Conservation (phyloP, 306 rosid species). For the Crotalaria pallida region DNA sequence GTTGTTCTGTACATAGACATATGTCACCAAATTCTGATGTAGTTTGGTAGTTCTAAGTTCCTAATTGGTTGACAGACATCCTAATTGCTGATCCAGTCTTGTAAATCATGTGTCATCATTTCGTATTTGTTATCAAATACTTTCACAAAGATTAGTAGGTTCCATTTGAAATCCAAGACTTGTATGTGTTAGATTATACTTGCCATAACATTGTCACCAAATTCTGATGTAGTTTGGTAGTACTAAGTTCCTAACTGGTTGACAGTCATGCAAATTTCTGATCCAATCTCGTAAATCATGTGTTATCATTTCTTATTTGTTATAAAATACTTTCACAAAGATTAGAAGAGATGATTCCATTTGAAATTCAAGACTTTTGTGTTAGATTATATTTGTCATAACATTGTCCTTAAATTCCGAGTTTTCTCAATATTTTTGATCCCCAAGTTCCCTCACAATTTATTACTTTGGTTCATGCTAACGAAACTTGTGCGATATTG, state of each 20-base stretch:
- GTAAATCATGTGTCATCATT: neutral
- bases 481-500: neutral
- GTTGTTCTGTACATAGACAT: neutral
- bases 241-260: neutral
- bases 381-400: neutral
- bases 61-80: neutral
- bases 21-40: neutral
- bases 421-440: neutral
- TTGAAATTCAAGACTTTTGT: neutral
- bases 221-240: neutral
- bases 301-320: neutral
- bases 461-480: neutral
- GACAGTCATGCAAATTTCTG: conserved; percentile 4
- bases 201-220: neutral
- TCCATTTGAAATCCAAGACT: neutral
- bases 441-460: neutral
- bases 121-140: neutral
- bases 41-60: neutral
- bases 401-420: neutral
- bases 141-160: neutral
- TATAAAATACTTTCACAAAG: neutral
- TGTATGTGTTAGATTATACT: neutral
- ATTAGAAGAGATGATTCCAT: neutral
- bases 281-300: neutral
- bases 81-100: neutral